phyloP scores from a whole-genome alignment of 345 rosid species.

The Euphorbia pulcherrima region DNA sequence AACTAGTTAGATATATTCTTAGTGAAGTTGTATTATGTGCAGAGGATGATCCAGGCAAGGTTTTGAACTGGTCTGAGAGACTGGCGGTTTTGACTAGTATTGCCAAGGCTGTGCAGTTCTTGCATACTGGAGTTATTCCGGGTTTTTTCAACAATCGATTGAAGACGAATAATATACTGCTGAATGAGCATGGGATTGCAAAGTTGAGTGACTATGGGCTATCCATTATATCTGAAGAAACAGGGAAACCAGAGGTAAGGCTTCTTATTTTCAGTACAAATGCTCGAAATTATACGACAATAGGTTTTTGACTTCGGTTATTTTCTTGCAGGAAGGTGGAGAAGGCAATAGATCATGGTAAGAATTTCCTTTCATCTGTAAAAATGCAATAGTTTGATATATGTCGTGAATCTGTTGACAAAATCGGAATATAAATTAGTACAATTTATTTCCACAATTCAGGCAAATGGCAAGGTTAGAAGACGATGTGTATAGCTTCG shows the following conservation, averaged over 20 bases:
- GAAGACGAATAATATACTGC: constrained; percentile 60
- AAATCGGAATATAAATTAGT: background rate
- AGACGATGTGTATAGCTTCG: constrained; percentile 49
- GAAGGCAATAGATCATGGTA: constrained; percentile 38
- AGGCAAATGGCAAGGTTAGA: constrained; percentile 41
- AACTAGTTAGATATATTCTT: constrained; percentile 8
- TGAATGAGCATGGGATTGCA: constrained; percentile 54
- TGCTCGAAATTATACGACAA: background rate
- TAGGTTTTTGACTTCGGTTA: constrained; percentile 12
- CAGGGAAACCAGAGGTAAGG: constrained; percentile 35
- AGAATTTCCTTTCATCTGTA: constrained; percentile 4
- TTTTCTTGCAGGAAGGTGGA: constrained; percentile 30
- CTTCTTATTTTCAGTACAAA: constrained; percentile 1
- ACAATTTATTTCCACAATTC: constrained; percentile 3
- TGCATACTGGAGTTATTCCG: constrained; percentile 80
- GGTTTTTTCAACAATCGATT: constrained; percentile 70
- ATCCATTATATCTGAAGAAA: constrained; percentile 59
- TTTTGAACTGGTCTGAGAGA: constrained; percentile 67
- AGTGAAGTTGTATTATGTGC: constrained; percentile 19
- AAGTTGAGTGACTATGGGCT: constrained; percentile 77
- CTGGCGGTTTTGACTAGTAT: constrained; percentile 48
- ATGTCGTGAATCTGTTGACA: background rate
- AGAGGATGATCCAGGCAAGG: constrained; percentile 35
- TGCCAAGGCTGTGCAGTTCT: constrained; percentile 70
- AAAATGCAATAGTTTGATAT: background rate